phyloP scores from a whole-genome alignment of 441 rosid species.

The Erysimum cheiri region DNA sequence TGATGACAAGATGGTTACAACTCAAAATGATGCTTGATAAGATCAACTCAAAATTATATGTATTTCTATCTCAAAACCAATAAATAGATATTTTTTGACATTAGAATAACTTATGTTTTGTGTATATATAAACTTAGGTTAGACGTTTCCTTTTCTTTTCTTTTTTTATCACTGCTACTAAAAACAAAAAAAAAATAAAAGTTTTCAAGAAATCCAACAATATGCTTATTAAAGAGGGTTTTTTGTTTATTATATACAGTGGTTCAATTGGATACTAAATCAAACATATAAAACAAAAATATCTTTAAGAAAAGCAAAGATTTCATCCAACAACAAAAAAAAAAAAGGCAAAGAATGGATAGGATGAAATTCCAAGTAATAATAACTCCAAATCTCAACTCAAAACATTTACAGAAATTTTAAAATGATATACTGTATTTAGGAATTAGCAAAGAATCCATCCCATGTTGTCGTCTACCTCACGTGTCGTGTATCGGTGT shows the following conservation, averaged over 20 bases:
- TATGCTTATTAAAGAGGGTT: neutral
- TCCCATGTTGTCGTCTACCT: slow-evolving; percentile 36
- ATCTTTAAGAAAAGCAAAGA: neutral
- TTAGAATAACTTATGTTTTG: no score
- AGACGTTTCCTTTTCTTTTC: no score
- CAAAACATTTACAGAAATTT: neutral
- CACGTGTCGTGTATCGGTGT: slow-evolving; percentile 40
- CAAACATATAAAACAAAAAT: neutral
- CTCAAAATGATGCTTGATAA: no score
- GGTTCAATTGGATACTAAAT: neutral
- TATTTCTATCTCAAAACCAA: no score
- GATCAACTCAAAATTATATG: no score
- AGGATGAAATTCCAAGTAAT: slow-evolving; percentile 1
- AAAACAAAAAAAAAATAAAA: neutral
- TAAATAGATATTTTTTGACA: no score
- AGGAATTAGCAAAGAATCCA: slow-evolving; percentile 21
- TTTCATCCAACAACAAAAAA: neutral
- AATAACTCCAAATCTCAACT: slow-evolving; percentile 14
- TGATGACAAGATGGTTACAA: no score
- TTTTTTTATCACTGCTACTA: no score
- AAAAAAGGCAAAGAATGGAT: neutral
- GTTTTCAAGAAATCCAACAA: neutral
- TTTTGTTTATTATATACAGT: neutral
- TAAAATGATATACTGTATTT: neutral
- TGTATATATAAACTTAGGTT: no score